Conservation (phyloP, 352 stramenopile species). For the Globisporangium echinulatum region DNA sequence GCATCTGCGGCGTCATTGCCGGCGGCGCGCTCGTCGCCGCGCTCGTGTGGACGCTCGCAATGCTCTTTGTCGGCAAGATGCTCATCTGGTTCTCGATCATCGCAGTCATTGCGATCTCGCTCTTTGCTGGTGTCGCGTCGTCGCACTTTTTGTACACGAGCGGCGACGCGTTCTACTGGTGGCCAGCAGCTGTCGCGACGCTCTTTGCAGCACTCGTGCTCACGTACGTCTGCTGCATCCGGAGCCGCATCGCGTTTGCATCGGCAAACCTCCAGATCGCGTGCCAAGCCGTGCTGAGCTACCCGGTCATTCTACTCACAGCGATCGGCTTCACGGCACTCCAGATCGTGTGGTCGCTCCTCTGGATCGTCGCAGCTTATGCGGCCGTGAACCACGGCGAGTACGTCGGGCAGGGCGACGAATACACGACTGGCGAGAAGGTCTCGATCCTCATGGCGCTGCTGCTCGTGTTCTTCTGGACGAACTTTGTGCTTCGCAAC, state of each 20-base stretch:
- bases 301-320: constrained; percentile 61
- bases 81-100: constrained; percentile 59
- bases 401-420: constrained; percentile 24
- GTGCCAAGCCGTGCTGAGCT: constrained; percentile 68
- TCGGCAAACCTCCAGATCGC: constrained; percentile 78
- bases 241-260: constrained; percentile 60
- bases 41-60: constrained; percentile 40
- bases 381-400: constrained; percentile 50
- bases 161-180: constrained; percentile 40
- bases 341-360: constrained; percentile 63
- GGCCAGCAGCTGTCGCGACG: constrained; percentile 33
- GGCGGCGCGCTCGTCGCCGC: constrained; percentile 28
- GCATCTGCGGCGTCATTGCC: constrained; percentile 38
- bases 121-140: constrained; percentile 28
- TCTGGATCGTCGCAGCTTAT: constrained; percentile 70
- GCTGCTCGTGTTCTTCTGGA: constrained; percentile 64
- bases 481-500: constrained; percentile 60
- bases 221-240: constrained; percentile 55
- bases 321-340: constrained; percentile 66
- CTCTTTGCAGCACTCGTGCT: constrained; percentile 39
- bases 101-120: constrained; percentile 31
- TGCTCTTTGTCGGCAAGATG: constrained; percentile 48
- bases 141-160: constrained; percentile 36
- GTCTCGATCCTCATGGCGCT: constrained; percentile 29
- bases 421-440: constrained; percentile 30